Percentiles rank a stretch among this genome's conserved stretches.
phyloP scores from a whole-genome alignment of 116 monocot genomes.

The Trichopus zeylanicus region DNA sequence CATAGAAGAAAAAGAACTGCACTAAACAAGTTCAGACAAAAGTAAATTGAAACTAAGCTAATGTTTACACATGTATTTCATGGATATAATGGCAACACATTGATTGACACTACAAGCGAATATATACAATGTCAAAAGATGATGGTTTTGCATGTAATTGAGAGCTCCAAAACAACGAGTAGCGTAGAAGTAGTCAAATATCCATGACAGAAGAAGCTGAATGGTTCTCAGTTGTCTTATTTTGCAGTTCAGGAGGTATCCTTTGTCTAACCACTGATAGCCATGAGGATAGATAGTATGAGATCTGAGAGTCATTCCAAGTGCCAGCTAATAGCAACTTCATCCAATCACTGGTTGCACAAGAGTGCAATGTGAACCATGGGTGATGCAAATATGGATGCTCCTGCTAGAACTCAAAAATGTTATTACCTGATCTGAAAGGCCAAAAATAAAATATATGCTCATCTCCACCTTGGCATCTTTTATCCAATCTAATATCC shows the following conservation, averaged over 20 bases:
- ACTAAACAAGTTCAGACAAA: too few species aligned
- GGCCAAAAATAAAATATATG: too few species aligned
- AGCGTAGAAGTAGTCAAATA: not conserved
- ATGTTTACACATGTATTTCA: too few species aligned
- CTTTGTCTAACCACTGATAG: constrained; percentile 69
- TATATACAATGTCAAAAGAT: not conserved
- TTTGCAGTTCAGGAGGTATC: constrained; percentile 46
- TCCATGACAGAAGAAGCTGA: not conserved
- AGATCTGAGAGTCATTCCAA: not conserved
- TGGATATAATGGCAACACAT: too few species aligned
- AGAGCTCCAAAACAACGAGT: not conserved
- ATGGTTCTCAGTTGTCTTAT: not conserved
- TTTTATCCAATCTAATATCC: too few species aligned
- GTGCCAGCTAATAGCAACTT: constrained; percentile 34
- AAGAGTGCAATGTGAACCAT: constrained; percentile 88
- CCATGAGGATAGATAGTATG: constrained; percentile 64
- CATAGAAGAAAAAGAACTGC: too few species aligned
- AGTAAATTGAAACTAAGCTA: too few species aligned
- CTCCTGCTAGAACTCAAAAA: too few species aligned
- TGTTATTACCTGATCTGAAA: too few species aligned
- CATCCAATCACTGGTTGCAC: constrained; percentile 94
- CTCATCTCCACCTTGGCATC: too few species aligned
- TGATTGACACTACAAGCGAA: not conserved
- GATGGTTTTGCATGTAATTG: not conserved
- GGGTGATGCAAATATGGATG: constrained; percentile 78